A percentile compares a stretch with the other conserved stretches of the same genome.
These are phyloP conservation scores for Chondrus crispus DNA, from an alignment of 23 red algal species.

Conservation along the genomic window DNA sequence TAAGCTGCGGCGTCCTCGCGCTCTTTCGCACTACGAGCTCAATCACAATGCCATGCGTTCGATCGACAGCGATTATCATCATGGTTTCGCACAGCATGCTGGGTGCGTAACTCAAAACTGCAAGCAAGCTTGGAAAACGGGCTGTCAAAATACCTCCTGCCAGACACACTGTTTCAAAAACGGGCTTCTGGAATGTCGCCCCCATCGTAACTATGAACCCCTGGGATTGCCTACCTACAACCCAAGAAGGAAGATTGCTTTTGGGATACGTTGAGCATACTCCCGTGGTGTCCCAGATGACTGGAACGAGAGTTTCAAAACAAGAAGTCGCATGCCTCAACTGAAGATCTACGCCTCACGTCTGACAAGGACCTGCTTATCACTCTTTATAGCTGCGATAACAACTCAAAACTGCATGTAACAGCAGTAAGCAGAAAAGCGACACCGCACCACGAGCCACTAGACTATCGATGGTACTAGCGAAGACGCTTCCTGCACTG, in stretches of 20 bases:
- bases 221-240: neutral
- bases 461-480: too few relatives aligned
- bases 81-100: constrained; percentile 24
- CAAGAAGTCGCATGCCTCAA: too few relatives aligned
- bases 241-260: neutral
- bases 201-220: neutral
- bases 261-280: too few relatives aligned
- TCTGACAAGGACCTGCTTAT: too few relatives aligned
- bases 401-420: too few relatives aligned
- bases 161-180: neutral
- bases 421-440: too few relatives aligned
- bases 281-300: too few relatives aligned
- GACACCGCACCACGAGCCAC: too few relatives aligned
- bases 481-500: too few relatives aligned
- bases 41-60: neutral
- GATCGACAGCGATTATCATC: constrained; percentile 17
- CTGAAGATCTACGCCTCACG: too few relatives aligned
- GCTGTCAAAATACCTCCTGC: constrained; percentile 10
- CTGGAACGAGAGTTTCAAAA: too few relatives aligned
- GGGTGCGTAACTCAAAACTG: constrained; percentile 24
- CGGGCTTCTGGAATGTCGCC: neutral
- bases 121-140: constrained; percentile 16
- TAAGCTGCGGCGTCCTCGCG: neutral
- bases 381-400: too few relatives aligned
- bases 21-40: constrained; percentile 1